Evolutionary conservation across 495 filamentous ascomycete species (phyloP), one percentile per base, ranked within the genome.

Genomic region (Collariella sp.): DNA sequence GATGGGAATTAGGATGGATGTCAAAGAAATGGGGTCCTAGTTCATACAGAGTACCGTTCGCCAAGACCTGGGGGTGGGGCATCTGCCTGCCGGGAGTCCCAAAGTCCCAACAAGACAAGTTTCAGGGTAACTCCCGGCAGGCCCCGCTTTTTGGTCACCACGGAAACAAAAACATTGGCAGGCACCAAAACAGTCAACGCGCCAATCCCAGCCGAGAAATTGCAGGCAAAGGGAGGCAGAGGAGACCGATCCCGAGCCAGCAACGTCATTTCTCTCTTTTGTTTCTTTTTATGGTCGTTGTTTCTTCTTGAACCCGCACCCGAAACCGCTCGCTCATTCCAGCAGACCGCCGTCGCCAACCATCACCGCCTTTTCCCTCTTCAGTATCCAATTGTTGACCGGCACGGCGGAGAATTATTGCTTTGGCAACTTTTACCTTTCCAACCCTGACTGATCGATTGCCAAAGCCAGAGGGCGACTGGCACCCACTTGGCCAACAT

Each of bases 401-500:
- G 38, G 46, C 44, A 41, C 52, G 45, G 52, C 52, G 46, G 46
- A 55, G 26, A 46, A 2, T 26, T 24, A 34, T 43, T 15, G n/a
- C 38, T 50, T 41, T 23, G 23, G 10, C 49, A 22, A 18, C 10
- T 38, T 12, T 13, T 33, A 13, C 5, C 1, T 18, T 36, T 26
- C 1, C 13, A 3, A 13, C 36, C 46, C 24, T 46, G 38, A 43
- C 33, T 33, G 20, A 18, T 18, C 19, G n/a, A 24, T 46, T 23
- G 46, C 42, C 43, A n/a, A 40, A 29, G 13, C 1, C n/a, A 7
- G 41, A 46, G 29, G 51, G 46, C 55, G 50, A 23, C 44, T 26
- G 47, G 55, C 33, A 57, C 38, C 52, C 59, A 62, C 57, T 16
- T 67, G 67, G 66, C 58, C 65, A 56, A 23, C 44, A 50, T 56